Conservation (phyloP, 805 yeast genomes). For the Naumovozyma baii region DNA sequence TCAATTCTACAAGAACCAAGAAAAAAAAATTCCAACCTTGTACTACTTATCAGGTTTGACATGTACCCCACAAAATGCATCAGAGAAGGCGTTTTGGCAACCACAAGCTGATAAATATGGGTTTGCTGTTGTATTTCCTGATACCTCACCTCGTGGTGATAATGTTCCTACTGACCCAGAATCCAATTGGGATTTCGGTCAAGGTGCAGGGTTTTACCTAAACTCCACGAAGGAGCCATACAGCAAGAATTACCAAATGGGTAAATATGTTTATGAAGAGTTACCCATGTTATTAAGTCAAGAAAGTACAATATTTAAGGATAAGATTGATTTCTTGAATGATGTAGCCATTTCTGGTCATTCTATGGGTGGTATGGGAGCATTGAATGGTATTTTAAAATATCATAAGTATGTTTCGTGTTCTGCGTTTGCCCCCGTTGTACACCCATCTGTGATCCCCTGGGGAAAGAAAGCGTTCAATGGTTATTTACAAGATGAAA, state of each 20-base stretch:
- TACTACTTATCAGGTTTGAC: conserved; percentile 82
- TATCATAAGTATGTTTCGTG: conserved; percentile 58
- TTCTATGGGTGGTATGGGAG: conserved; percentile 98
- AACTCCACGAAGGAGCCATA: conserved; percentile 73
- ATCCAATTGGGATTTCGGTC: conserved; percentile 73
- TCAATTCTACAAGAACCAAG: conserved; percentile 27
- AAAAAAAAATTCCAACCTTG: conserved; percentile 53
- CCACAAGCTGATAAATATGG: conserved; percentile 72
- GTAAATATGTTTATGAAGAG: conserved; percentile 69
- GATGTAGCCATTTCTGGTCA: conserved; percentile 83
- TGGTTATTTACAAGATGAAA: conserved; percentile 48
- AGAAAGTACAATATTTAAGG: conserved; percentile 17
- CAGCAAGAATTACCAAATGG: conserved; percentile 72
- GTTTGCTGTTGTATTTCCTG: conserved; percentile 86
- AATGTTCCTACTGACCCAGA: conserved; percentile 66
- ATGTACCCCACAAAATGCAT: conserved; percentile 86
- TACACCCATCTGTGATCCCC: conserved; percentile 63
- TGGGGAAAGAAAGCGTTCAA: conserved; percentile 87
- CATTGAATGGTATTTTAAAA: conserved; percentile 57
- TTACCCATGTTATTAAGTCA: conserved; percentile 44
- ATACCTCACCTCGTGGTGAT: conserved; percentile 88
- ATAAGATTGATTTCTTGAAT: conserved; percentile 46
- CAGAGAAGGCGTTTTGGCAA: conserved; percentile 86
- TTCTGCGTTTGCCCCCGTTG: conserved; percentile 85
- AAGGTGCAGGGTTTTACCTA: conserved; percentile 92